phyloP scores from a whole-genome alignment of 306 rosid species.

The Medicago arabica region DNA sequence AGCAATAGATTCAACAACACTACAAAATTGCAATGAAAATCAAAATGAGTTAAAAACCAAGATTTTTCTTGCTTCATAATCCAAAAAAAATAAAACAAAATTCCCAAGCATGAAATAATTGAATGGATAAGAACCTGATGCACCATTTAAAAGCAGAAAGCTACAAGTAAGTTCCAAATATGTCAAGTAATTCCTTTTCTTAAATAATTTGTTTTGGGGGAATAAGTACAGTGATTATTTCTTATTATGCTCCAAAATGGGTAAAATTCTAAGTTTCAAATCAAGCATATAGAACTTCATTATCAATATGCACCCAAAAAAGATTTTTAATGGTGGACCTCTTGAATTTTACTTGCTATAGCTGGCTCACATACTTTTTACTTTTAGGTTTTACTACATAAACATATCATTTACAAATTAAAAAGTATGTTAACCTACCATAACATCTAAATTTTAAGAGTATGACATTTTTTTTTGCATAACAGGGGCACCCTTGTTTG shows the following conservation, averaged over 20 bases:
- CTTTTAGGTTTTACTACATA: no score
- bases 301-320: neutral
- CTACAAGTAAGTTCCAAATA: constrained; percentile 45
- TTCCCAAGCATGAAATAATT: constrained; percentile 38
- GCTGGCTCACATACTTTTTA: neutral
- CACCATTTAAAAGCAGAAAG: constrained; percentile 47
- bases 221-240: neutral
- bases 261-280: neutral
- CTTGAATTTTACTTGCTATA: no score
- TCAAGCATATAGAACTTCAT: neutral
- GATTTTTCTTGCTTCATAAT: constrained; percentile 41
- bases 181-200: constrained; percentile 46
- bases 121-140: constrained; percentile 69
- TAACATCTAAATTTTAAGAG: no score
- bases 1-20: constrained; percentile 30
- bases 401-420: neutral
- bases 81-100: neutral
- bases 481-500: no score
- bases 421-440: neutral
- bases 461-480: no score
- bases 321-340: no score
- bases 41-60: constrained; percentile 39
- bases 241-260: constrained; percentile 8
- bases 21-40: constrained; percentile 23
- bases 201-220: constrained; percentile 13